These are phyloP conservation scores for Fraxinus pennsylvanica DNA, from an alignment of 257 asterid species.

Conservation along the genomic window DNA sequence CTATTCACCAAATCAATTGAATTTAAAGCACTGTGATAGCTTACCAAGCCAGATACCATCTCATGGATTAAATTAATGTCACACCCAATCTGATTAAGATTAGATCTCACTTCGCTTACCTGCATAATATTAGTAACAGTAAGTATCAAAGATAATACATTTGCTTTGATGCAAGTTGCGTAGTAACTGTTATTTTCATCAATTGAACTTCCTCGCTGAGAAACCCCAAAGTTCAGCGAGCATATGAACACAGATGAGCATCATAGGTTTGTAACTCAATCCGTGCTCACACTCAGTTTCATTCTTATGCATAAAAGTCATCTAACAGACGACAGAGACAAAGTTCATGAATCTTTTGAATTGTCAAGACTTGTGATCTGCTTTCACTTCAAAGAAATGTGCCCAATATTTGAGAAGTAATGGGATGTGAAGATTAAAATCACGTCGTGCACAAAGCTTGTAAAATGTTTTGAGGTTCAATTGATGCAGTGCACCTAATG, in stretches of 20 bases:
- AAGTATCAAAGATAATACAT: slow-evolving; percentile 18
- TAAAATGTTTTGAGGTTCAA: background rate
- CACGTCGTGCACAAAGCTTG: background rate
- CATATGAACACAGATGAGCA: background rate
- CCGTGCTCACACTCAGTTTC: slow-evolving; percentile 6
- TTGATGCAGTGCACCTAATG: background rate
- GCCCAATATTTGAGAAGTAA: slow-evolving; percentile 13
- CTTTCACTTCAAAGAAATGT: background rate
- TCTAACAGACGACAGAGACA: background rate
- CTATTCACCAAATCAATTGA: background rate
- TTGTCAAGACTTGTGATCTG: background rate
- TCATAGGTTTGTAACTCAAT: background rate
- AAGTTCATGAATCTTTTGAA: background rate
- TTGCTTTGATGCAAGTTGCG: background rate
- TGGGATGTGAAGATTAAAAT: background rate
- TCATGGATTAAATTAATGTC: slow-evolving; percentile 64
- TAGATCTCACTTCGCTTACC: slow-evolving; percentile 64
- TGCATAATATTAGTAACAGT: slow-evolving; percentile 34
- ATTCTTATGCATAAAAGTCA: slow-evolving; percentile 15
- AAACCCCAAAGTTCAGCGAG: slow-evolving; percentile 15
- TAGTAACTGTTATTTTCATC: slow-evolving; percentile 8
- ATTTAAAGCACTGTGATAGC: slow-evolving; percentile 24
- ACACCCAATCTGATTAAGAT: slow-evolving; percentile 68
- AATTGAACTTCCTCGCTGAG: slow-evolving; percentile 8
- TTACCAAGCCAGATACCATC: slow-evolving; percentile 76